A percentile compares a stretch with the other conserved stretches of the same genome.
Evolutionary conservation across 2,329 filamentous ascomycete genomes (phyloP).

Genomic region (Arthrobotrys conoides): DNA sequence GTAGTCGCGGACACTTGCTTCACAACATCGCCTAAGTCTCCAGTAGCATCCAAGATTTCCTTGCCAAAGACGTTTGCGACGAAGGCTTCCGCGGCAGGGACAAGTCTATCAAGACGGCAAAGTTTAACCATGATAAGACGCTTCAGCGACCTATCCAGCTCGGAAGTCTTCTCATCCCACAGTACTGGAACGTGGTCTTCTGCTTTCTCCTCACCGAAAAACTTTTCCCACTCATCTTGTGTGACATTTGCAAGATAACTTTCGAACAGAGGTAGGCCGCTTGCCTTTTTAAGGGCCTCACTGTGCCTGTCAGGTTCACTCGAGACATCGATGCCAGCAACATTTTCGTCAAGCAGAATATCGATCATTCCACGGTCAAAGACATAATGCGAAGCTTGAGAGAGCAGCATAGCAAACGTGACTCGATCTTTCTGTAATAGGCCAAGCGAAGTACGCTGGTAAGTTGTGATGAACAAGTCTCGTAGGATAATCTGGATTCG

Average conservation of each 20-base stretch:
- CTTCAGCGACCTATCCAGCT: conserved; percentile 81
- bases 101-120: conserved; percentile 94
- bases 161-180: conserved; percentile 73
- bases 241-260: conserved; percentile 77
- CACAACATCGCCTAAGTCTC: conserved; percentile 88
- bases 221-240: conserved; percentile 80
- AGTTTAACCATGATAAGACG: conserved; percentile 93
- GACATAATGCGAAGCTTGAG: conserved; percentile 93
- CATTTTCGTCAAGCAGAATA: conserved; percentile 81
- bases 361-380: conserved; percentile 95
- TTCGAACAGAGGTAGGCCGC: conserved; percentile 80
- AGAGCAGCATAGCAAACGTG: conserved; percentile 92
- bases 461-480: conserved; percentile 92
- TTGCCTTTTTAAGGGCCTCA: conserved; percentile 78
- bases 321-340: conserved; percentile 84
- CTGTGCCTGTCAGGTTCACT: conserved; percentile 76
- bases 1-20: conserved; percentile 85
- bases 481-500: conserved; percentile 91
- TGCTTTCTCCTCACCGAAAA: conserved; percentile 86
- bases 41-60: conserved; percentile 84
- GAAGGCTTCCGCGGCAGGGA: conserved; percentile 92
- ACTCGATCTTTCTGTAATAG: conserved; percentile 94
- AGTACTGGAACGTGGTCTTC: conserved; percentile 85
- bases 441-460: conserved; percentile 92
- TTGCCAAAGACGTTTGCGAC: conserved; percentile 86